Percentiles rank a stretch among this genome's conserved stretches.
Conservation (phyloP, 164 flowering plant genomes). For the Tetracentron sinense region DNA sequence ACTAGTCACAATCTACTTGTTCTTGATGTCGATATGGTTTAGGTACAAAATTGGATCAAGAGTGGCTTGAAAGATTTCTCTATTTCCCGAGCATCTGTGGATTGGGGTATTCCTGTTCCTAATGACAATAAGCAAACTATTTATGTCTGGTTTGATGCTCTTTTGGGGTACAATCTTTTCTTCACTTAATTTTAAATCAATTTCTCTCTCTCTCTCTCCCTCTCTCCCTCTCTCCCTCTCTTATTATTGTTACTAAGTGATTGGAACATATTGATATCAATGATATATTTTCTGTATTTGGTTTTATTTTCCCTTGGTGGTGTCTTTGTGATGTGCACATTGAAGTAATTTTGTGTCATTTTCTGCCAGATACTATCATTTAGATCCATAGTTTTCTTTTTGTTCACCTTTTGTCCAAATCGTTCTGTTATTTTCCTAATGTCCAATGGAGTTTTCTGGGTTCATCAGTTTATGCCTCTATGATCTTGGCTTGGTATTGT, state of each 20-base stretch:
- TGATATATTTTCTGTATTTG: neutral
- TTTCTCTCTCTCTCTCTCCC: neutral
- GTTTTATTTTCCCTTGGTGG: neutral
- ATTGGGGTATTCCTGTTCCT: conserved; percentile 97
- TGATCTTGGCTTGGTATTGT: no score
- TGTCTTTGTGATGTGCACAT: neutral
- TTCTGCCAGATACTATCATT: no score
- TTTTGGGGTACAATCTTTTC: conserved; percentile 65
- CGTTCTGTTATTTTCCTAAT: no score
- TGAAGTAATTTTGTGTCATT: no score
- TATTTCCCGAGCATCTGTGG: conserved; percentile 87
- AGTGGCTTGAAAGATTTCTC: conserved; percentile 90
- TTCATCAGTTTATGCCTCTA: no score
- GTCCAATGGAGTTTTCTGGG: no score
- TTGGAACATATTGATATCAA: neutral
- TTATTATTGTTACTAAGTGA: neutral
- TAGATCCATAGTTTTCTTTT: no score
- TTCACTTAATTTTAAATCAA: conserved; percentile 3
- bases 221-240: neutral
- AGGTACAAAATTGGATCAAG: conserved; percentile 94
- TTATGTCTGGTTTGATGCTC: conserved; percentile 98
- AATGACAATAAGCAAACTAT: conserved; percentile 80
- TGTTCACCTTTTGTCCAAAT: no score
- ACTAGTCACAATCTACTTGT: neutral
- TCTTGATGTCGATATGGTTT: no score